A percentile compares a stretch with the other conserved stretches of the same genome.
phyloP scores from a whole-genome alignment of 1,139 yeast genomes.

The Candida neerlandica region DNA sequence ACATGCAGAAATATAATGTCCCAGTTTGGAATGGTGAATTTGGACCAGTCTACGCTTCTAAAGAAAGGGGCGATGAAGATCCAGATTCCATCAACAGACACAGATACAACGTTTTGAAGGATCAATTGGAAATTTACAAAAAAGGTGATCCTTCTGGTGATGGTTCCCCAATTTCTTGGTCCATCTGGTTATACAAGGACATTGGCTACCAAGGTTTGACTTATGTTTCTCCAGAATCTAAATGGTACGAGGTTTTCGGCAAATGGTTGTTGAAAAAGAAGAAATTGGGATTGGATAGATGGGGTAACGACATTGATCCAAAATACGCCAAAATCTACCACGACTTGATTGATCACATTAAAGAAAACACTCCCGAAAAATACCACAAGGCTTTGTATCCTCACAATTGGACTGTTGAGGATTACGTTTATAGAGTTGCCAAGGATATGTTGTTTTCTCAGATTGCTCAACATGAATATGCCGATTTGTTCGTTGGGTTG shows the following conservation, averaged over 20 bases:
- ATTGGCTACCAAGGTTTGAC: constrained; percentile 52
- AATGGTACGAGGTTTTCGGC: constrained; percentile 43
- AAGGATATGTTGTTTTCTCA: constrained; percentile 45
- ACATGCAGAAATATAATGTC: constrained; percentile 36
- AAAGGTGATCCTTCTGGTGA: constrained; percentile 50
- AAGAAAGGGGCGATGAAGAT: constrained; percentile 40
- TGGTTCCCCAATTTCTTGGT: constrained; percentile 45
- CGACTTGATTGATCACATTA: constrained; percentile 34
- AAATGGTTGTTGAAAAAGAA: constrained; percentile 43
- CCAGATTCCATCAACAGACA: constrained; percentile 36
- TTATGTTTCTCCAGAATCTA: constrained; percentile 43
- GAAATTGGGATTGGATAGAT: constrained; percentile 45
- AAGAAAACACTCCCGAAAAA: constrained; percentile 35
- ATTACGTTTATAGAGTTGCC: constrained; percentile 36
- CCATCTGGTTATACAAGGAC: constrained; percentile 55
- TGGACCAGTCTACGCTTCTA: constrained; percentile 50
- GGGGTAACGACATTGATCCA: constrained; percentile 50
- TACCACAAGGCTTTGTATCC: constrained; percentile 39
- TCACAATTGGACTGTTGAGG: constrained; percentile 33
- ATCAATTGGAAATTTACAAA: constrained; percentile 43
- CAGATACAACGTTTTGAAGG: constrained; percentile 42
- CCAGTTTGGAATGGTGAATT: constrained; percentile 58
- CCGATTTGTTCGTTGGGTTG: constrained; percentile 41
- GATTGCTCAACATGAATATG: constrained; percentile 44
- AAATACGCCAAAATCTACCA: constrained; percentile 34